Conservation (phyloP, 768 basidiomycete species). For the Kwoniella sp. region DNA sequence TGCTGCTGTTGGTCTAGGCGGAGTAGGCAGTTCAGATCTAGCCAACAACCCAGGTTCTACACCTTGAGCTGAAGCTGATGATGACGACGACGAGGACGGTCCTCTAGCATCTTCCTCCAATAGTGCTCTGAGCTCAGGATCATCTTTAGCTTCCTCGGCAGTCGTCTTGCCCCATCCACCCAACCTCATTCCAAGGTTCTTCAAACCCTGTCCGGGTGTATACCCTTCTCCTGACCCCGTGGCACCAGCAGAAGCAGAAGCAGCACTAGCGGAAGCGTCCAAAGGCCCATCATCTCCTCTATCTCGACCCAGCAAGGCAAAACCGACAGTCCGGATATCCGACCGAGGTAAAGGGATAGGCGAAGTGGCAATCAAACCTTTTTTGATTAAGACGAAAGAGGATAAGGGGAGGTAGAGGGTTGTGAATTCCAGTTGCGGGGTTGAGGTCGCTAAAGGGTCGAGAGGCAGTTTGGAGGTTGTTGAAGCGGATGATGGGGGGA, state of each 20-base stretch:
- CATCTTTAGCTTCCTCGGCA: slow-evolving; percentile 26
- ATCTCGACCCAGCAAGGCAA: slow-evolving; percentile 83
- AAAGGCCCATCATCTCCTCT: slow-evolving; percentile 56
- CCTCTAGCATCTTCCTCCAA: slow-evolving; percentile 23
- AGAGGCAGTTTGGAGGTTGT: slow-evolving; percentile 52
- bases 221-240: neutral
- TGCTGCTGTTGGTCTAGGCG: neutral
- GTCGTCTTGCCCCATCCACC: slow-evolving; percentile 34
- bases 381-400: slow-evolving; percentile 59
- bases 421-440: slow-evolving; percentile 33
- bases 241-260: too few species aligned
- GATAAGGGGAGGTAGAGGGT: slow-evolving; percentile 73
- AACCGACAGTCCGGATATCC: slow-evolving; percentile 75
- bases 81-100: neutral
- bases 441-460: slow-evolving; percentile 46
- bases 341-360: slow-evolving; percentile 77
- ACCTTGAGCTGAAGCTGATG: neutral
- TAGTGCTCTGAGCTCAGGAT: slow-evolving; percentile 34
- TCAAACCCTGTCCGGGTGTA: slow-evolving; percentile 22
- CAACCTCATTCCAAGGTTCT: slow-evolving; percentile 29
- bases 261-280: slow-evolving; percentile 27
- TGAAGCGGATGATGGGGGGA: slow-evolving; percentile 13
- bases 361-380: slow-evolving; percentile 59
- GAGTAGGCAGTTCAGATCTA: neutral
- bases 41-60: neutral